phyloP scores from a whole-genome alignment of 129 eudicot genomes.

The Sambucus nigra region DNA sequence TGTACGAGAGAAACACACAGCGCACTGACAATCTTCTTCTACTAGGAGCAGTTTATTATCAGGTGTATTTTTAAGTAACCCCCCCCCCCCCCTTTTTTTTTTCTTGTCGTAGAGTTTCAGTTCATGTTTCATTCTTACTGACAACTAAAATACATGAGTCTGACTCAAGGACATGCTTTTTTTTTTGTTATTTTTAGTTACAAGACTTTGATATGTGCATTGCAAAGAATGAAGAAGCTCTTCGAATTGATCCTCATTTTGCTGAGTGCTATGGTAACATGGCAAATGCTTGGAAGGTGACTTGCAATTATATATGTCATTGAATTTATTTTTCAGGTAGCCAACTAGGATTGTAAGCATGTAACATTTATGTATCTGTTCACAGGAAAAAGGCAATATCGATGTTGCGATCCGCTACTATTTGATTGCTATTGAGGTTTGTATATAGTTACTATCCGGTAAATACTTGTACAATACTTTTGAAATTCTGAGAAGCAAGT shows the following conservation, averaged over 20 bases:
- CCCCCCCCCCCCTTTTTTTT: neutral
- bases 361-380: conserved; percentile 4
- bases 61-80: conserved; percentile 35
- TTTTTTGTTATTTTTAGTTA: conserved; percentile 38
- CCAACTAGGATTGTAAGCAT: neutral
- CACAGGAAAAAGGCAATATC: conserved; percentile 93
- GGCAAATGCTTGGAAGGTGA: conserved; percentile 99
- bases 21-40: conserved; percentile 90
- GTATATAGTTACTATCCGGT: conserved; percentile 1
- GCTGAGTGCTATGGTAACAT: conserved; percentile 99
- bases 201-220: conserved; percentile 84
- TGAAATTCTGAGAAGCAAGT: neutral
- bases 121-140: conserved; percentile 10
- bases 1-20: conserved; percentile 70
- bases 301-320: neutral
- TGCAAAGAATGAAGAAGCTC: conserved; percentile 89
- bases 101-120: neutral
- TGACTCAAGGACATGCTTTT: conserved; percentile 9
- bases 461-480: neutral
- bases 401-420: conserved; percentile 91
- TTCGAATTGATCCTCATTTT: conserved; percentile 71
- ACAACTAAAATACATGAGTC: neutral
- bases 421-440: conserved; percentile 86
- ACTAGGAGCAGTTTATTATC: conserved; percentile 85
- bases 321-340: neutral